Evolutionary conservation across 495 filamentous ascomycete genomes (phyloP), one percentile per base, ranked within the genome.

Genomic region (Amorphotheca resinae): DNA sequence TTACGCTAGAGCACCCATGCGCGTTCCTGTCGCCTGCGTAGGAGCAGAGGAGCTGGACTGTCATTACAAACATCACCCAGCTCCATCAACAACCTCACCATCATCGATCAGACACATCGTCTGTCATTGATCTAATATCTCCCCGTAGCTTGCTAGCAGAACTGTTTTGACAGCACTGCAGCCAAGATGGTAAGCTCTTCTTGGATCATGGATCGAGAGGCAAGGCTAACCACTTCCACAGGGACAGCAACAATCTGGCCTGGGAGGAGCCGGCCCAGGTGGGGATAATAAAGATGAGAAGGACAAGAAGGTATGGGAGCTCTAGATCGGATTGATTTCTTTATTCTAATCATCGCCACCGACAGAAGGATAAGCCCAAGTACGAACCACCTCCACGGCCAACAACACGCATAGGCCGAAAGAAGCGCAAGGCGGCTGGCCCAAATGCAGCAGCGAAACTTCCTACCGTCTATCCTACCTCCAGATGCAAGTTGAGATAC

Each of bases 371-470:
- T 36, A 96, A 96, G 76, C 91, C 93, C 49, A 95, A 86, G 80
- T 96, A 99, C 69, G 91, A 99, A 61, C 91, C 91, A 36, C 91
- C 91, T 45, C 93, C 93, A 60, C 83, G 85, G 46, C 91, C 91
- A 32, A 98, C 91, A 25, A 96, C 91, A 45, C 87, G 91, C 58
- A 82, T 99, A 60, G 91, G 91, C n/a, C 82, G 89, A 50, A 93
- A 87, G 79, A 96, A 96, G 77, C 87, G 87, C 66, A 91, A 80
- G 74, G 77, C 75, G 26, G 87, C 81, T 45, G 93, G 91, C 38
- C 85, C 87, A 43, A 94, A 86, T 62, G 87, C 91, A 30, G 82
- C 91, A 8, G 81, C 87, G 17, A 99, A 99, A 64, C 79, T 99
- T 4, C 91, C 91, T 31, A 77, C 82, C 40, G 82, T 99, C 49